A percentile compares a stretch with the other conserved stretches of the same genome.
phyloP scores from a whole-genome alignment of 2,329 filamentous ascomycete genomes.

The Boeremia exigua region DNA sequence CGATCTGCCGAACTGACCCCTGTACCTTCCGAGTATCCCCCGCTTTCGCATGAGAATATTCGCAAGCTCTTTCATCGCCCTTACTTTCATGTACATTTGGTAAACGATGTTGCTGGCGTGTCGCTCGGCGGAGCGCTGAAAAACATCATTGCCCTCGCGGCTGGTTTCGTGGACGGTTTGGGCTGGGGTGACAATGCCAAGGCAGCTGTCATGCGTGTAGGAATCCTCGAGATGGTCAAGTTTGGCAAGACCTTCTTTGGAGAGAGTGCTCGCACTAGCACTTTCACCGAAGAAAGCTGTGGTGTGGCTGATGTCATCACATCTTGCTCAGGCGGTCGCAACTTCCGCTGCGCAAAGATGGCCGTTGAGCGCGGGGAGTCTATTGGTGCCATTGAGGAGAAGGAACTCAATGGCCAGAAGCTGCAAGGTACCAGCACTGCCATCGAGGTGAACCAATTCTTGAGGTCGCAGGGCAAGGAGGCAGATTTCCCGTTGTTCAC shows the following conservation, averaged over 20 bases:
- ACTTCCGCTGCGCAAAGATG: conserved; percentile 92
- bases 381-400: conserved; percentile 85
- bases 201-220: conserved; percentile 96
- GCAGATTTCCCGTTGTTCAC: conserved; percentile 91
- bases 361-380: conserved; percentile 78
- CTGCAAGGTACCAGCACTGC: conserved; percentile 93
- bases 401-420: conserved; percentile 95
- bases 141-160: conserved; percentile 93
- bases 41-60: conserved; percentile 83
- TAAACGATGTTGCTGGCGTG: conserved; percentile 94
- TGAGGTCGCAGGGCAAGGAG: conserved; percentile 79
- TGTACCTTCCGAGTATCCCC: conserved; percentile 81
- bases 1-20: conserved; percentile 76
- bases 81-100: conserved; percentile 96
- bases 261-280: conserved; percentile 77
- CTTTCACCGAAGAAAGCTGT: conserved; percentile 96
- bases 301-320: conserved; percentile 97
- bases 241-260: conserved; percentile 95
- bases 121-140: conserved; percentile 94
- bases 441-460: conserved; percentile 86
- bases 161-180: conserved; percentile 92
- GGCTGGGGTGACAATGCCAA: conserved; percentile 99
- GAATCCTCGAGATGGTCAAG: conserved; percentile 93
- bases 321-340: conserved; percentile 87
- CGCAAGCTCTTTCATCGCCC: conserved; percentile 90